Base-by-base conservation (phyloP, 441 rosid species). In the Macaranga tanarius region DNA sequence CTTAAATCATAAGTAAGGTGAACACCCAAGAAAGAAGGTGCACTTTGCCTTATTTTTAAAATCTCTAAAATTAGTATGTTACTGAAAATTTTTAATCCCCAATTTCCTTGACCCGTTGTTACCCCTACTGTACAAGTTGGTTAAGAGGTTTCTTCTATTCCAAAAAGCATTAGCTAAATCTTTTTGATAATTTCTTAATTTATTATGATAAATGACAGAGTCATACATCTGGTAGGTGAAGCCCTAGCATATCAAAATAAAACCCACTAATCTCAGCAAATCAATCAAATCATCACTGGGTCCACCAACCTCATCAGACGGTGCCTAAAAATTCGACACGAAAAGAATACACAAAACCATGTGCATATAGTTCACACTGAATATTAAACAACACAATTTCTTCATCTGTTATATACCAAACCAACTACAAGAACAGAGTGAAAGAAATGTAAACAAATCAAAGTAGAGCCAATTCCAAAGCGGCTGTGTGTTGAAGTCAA, bases 391-490 rank as follows among this genome's bases (percentile, higher is more conserved):
- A 5, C 28, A 1, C 9, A 2, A 11, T 11, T 65, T 42, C n/a
- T 22, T 56, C 15, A 13, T 47, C 20, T 12, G 0, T 65, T 65
- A 25, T 16, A 65, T 16, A 31, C 26, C 57, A 2, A 7, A 17
- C 57, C 23, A 16, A 22, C 17, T 48, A 52, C 47, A 7, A 28
- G 26, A 22, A 57, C 34, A 40, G 9, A 69, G 20, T 38, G 28
- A 0, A 23, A 67, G 26, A 55, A 3, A 7, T 8, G 31, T 25
- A 34, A 63, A 20, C n/a, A 34, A 16, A 17, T 19, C 11, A 51
- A 64, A 38, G 20, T 4, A 26, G 55, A 23, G 23, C 52, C 62
- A 12, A 62, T 63, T 72, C 23, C 22, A 72, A 26, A 42, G 62
- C 5, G 22, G 25, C 25, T 16, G 10, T 16, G 5, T 16, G 45